Evolutionary conservation across 2,329 filamentous ascomycete species (phyloP), one percentile per base, ranked within the genome.

Genomic region (Stachybotrys chlorohalonatus): DNA sequence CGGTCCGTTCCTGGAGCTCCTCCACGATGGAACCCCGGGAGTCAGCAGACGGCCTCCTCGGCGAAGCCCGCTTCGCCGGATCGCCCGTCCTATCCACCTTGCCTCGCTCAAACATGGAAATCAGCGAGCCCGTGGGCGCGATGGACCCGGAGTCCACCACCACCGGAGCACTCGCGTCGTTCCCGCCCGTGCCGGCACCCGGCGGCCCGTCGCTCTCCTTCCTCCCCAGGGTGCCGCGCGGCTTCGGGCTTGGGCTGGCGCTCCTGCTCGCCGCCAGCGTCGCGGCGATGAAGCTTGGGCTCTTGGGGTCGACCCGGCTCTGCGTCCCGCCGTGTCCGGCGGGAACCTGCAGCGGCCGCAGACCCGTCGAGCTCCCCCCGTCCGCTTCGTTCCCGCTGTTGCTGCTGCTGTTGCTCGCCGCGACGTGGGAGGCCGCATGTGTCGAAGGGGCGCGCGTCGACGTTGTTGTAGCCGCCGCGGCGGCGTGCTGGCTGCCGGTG

Each of bases 71-170:
- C 63, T 73, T 74, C 6, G 67, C 62, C 4, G 69, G 68, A 49
- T 71, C 68, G n/a, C 59, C 61, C 13, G 36, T 13, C 13, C 9
- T 42, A 15, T 58, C 60, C 31, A 16, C 11, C 52, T 55, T 58
- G 47, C 72, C 76, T 58, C 77, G 73, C 68, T 91, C 87, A 60
- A 90, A 90, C 71, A 89, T 77, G 46, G 80, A 80, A 53, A 90
- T 85, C 17, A 90, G 73, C 5, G 83, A 80, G 3, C 75, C 82
- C 0, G 86, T 85, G 0, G 86, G 77, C 30, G 80, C 73, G 52
- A 87, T 84, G 6, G 82, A 73, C 1, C 75, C 77, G 9, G 80
- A 79, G 64, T 88, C 66, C 39, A 70, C 64, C 52, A 64, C 61
- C 2, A 42, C 13, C 13, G 16, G 16, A 16, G 13, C 17, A 15